A percentile compares a stretch with the other conserved stretches of the same genome.
Evolutionary conservation across 371 early-diverging fungal genomes (phyloP).

Genomic region (Syncephalastrum sp.): DNA sequence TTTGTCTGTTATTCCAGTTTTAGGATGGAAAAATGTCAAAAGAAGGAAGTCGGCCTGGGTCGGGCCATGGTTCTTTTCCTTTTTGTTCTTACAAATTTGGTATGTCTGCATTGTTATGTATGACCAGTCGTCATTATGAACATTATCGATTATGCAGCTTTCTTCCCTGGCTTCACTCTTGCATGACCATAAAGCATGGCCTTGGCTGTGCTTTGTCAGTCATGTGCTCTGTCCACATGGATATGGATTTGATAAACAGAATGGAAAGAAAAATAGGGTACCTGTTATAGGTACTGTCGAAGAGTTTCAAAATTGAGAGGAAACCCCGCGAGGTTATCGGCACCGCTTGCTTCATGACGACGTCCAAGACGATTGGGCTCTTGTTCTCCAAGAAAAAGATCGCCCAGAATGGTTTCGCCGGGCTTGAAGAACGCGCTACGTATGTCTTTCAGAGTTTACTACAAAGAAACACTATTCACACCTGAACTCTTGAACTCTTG

Average conservation of each 20-base stretch:
- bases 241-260: too few relatives aligned
- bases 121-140: not conserved
- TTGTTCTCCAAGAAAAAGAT: conserved; percentile 42
- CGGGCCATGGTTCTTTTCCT: too few relatives aligned
- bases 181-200: not conserved
- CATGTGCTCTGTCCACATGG: too few relatives aligned
- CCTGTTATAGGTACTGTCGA: too few relatives aligned
- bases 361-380: conserved; percentile 34
- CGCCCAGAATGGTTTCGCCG: conserved; percentile 38
- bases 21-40: too few relatives aligned
- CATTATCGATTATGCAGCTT: not conserved
- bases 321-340: too few relatives aligned
- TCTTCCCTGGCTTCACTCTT: not conserved
- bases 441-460: conserved; percentile 8
- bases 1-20: too few relatives aligned
- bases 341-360: conserved; percentile 6
- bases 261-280: too few relatives aligned
- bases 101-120: too few relatives aligned
- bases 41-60: too few relatives aligned
- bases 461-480: not conserved
- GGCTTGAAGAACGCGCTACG: conserved; percentile 41
- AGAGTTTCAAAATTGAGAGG: too few relatives aligned
- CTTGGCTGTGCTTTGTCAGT: not conserved
- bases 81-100: too few relatives aligned
- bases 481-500: not conserved